phyloP scores from a whole-genome alignment of 345 rosid species.

The Lumnitzera racemosa region DNA sequence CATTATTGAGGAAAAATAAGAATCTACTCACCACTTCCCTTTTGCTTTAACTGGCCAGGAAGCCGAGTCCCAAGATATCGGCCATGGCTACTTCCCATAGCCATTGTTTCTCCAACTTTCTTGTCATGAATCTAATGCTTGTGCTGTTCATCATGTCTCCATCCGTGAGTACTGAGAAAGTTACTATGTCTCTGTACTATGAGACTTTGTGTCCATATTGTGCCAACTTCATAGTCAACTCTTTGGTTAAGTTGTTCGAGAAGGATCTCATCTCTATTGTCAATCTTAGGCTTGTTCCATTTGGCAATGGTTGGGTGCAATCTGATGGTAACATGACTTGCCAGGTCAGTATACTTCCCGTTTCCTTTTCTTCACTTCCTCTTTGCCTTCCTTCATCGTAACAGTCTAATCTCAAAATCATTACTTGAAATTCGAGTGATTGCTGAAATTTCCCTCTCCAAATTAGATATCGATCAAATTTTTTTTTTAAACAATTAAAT shows the following conservation, averaged over 20 bases:
- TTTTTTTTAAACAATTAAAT: too few species aligned
- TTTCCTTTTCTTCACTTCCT: too few species aligned
- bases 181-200: constrained; percentile 60
- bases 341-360: constrained; percentile 37
- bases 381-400: too few species aligned
- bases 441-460: too few species aligned
- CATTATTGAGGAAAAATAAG: too few species aligned
- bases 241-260: constrained; percentile 49
- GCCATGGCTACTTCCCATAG: too few species aligned
- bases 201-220: constrained; percentile 71
- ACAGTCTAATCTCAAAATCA: too few species aligned
- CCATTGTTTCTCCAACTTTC: background rate
- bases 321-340: constrained; percentile 42
- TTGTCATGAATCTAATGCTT: background rate
- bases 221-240: constrained; percentile 67
- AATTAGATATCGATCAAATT: too few species aligned
- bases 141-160: background rate
- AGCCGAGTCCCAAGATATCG: too few species aligned
- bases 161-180: constrained; percentile 16
- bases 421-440: too few species aligned
- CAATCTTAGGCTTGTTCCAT: constrained; percentile 67
- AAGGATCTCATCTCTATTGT: constrained; percentile 49
- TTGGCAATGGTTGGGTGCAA: constrained; percentile 59
- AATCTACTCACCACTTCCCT: too few species aligned
- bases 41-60: too few species aligned